Base-by-base conservation (phyloP, 202 grass and related monocot genomes). In the Schoenoplectus triqueter region DNA sequence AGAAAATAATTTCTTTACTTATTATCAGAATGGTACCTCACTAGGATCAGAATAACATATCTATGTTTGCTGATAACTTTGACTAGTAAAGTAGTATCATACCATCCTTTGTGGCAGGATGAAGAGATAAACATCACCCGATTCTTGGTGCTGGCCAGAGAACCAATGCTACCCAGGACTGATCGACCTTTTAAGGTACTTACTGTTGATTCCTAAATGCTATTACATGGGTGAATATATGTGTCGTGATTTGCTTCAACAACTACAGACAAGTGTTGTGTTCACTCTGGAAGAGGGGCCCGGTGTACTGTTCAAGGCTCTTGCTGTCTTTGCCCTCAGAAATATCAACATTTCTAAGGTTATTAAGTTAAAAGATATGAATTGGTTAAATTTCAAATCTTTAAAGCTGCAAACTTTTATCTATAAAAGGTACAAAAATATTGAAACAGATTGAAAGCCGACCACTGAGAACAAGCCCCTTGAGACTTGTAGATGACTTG, bases 261-360 rank as follows among this genome's bases (percentile, higher is more conserved):
- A 40, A 62, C 80, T 80, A 19, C 64, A 89, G 92, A 94, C 89
- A 14, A 94, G 95, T 78, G 91, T 97, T 81, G 92, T 97, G 21
- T 97, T 97, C 77, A 94, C 92, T 86, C 80, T 94, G 8, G 92
- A 97, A 89, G 95, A 97, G 89, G 92, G 95, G 15, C 90, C 92
- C 6, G 95, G 95, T n/a, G 73, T 94, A 65, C 90, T 94, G 22
- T 97, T 97, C 81, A 97, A 97, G 87, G 90, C 91, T n/a, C 86
- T 97, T 74, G 92, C 92, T 2, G 91, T 97, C 4, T 97, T 97
- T 92, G 95, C 92, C 59, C 64, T 97, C 69, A 86, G 90, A 67
- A 88, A 94, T 87, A 94, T 97, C 73, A 94, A 89, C 72, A 85
- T 97, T 56, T 91, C 88, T 44, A 97, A 97, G 89, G 90, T 94